A percentile compares a stretch with the other conserved stretches of the same genome.
These are phyloP conservation scores for Colletotrichum liriopes DNA, from an alignment of 2,329 filamentous ascomycete species.

Conservation along the genomic window DNA sequence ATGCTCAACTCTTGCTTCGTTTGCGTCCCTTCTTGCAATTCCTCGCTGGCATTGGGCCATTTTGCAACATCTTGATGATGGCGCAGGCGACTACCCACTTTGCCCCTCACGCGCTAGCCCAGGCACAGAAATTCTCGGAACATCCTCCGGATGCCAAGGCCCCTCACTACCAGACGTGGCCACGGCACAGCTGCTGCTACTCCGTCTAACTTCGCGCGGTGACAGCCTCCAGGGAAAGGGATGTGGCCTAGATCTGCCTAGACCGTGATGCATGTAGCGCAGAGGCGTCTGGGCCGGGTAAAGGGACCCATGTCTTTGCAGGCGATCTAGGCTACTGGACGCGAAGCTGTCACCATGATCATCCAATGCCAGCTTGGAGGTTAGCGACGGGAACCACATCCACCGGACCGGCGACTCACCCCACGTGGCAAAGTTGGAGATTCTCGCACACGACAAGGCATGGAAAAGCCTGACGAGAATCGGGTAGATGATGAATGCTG, in stretches of 20 bases:
- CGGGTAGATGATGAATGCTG: not conserved
- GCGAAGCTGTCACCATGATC: not conserved
- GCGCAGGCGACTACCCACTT: conserved; percentile 11
- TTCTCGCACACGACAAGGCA: no score
- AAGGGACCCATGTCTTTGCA: conserved; percentile 9
- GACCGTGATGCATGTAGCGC: not conserved
- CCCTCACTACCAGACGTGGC: conserved; percentile 19
- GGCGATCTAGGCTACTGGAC: conserved; percentile 3
- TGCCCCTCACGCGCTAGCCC: conserved; percentile 33
- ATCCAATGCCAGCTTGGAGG: not conserved
- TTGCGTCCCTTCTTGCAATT: not conserved
- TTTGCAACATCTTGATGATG: not conserved
- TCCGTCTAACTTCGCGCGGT: conserved; percentile 10
- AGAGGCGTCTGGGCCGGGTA: conserved; percentile 13
- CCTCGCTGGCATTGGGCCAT: not conserved
- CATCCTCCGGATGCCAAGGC: conserved; percentile 35
- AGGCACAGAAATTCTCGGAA: conserved; percentile 42
- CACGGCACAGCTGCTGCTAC: conserved; percentile 20
- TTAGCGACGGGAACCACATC: conserved; percentile 14
- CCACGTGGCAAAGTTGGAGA: conserved; percentile 23
- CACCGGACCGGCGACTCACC: conserved; percentile 28
- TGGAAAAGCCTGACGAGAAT: not conserved
- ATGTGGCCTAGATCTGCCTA: not conserved
- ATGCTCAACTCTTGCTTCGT: not conserved
- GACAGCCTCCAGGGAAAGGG: not conserved